Base-by-base conservation (phyloP, 2,329 filamentous ascomycete genomes). In the Epicoccum nigrum region DNA sequence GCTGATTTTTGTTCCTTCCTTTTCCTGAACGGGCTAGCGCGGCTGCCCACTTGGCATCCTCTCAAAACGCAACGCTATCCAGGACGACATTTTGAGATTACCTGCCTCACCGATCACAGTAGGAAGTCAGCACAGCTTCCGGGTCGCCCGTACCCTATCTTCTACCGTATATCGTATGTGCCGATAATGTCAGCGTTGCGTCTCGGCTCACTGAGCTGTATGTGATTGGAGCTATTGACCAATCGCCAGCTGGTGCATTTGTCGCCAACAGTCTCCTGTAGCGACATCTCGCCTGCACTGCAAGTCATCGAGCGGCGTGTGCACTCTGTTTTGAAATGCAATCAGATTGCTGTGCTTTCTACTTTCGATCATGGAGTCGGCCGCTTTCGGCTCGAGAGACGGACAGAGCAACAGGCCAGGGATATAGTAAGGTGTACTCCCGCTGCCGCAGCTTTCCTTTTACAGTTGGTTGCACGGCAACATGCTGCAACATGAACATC, bases 101-200 rank as follows among this genome's bases (percentile, higher is more conserved):
- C 38, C 33, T 39, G 47, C 46, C 43, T 47, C 28, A 52, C 49
- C 43, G 49, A 52, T 52, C 27, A 43, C 33, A 43, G 15, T 7
- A 27, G 17, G 38, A 39, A 12, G 32, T 35, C 43, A 51, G 39
- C 44, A 34, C 28, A 27, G 13, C 15, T 34, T 16, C 31, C 37
- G 31, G 34, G 20, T 51, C 32, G 37, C 25, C 37, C 41, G 43
- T 25, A 7, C 38, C 32, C 38, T 47, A 43, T 19, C 31, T 37
- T 33, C 37, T 16, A 23, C 28, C 37, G 31, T 21, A 25, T 42
- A 23, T 33, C 37, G 31, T 21, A 25, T 42, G 42, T 46, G 42
- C 42, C 42, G 37, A 45, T 40, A 44, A 27, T 13, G 47, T 31
- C 47, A 45, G 27, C 47, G 47, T 45, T 51, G 41, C 47, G 27